phyloP scores from a whole-genome alignment of 2,329 filamentous ascomycete species.

The Metarhizium humberi region DNA sequence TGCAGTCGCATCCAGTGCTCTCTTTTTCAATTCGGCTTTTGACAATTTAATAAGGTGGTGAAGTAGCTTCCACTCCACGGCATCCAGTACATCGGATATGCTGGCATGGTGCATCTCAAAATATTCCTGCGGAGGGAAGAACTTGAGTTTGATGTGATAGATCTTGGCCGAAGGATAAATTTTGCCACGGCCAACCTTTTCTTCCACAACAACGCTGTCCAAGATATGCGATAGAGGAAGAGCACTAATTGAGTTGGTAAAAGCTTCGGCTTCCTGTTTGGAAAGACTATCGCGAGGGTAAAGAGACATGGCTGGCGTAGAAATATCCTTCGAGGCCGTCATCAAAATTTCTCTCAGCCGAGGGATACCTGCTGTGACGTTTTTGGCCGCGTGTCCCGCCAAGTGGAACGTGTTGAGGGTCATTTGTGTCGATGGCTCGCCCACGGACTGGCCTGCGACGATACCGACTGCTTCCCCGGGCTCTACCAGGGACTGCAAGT shows the following conservation, averaged over 20 bases:
- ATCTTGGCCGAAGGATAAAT: conserved; percentile 67
- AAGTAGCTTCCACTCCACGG: conserved; percentile 75
- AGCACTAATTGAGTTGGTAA: conserved; percentile 86
- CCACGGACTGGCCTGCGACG: conserved; percentile 90
- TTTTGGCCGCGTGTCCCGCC: conserved; percentile 95
- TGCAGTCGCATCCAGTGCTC: conserved; percentile 52
- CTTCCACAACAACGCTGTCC: conserved; percentile 71
- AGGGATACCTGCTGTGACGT: conserved; percentile 97
- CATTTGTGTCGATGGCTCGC: conserved; percentile 98
- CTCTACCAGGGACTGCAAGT: conserved; percentile 83
- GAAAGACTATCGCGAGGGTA: conserved; percentile 65
- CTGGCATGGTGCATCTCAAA: conserved; percentile 75
- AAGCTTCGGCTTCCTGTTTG: conserved; percentile 59
- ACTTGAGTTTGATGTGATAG: conserved; percentile 71
- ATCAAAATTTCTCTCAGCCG: conserved; percentile 96
- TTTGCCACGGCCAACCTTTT: conserved; percentile 65
- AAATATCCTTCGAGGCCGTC: conserved; percentile 85
- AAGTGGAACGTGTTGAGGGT: conserved; percentile 99
- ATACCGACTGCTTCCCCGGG: conserved; percentile 95
- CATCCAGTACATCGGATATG: conserved; percentile 64
- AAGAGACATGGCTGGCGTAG: conserved; percentile 85
- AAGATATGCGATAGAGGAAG: conserved; percentile 77
- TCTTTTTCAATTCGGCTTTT: conserved; percentile 76
- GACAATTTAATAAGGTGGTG: conserved; percentile 61
- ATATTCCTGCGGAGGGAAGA: conserved; percentile 83